Base-by-base conservation (phyloP, 768 basidiomycete species). In the Lentinula lateritia region DNA sequence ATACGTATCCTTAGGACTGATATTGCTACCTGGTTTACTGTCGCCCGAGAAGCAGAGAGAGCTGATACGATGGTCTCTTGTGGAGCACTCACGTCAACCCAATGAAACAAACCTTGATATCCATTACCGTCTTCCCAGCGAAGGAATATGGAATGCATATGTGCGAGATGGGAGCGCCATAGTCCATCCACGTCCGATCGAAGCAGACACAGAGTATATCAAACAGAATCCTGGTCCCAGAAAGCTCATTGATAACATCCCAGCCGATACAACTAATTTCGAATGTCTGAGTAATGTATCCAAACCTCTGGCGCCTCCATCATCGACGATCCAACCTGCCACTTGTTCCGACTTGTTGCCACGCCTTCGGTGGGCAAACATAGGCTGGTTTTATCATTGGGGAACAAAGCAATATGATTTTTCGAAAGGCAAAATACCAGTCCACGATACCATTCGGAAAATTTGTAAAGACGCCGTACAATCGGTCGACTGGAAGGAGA, bases 341-440 rank as follows among this genome's bases (percentile, higher is more conserved):
- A 70, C 72, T 2, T 75, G 84, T 1, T 83, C 83, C 0, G 74
- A 81, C 32, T 81, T 98, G 13, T 66, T 95, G 15, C 78, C 77
- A 5, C 95, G 92, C 70, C 71, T 99, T 52, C 83, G 96, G 52
- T 99, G 96, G 96, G 90, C 93, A 1, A 98, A 96, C 67, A 89
- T 99, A 53, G 96, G 96, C 9, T 92, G 91, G 86, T 92, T 84
- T 57, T 99, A 99, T 73, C 93, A 98, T 76, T 98, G 96, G 96
- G 91, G 92, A 2, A 91, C 86, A 34, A 99, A 98, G 68, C 88
- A 91, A 62, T 99, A 99, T 69, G 93, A 97, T 68, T 95, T 97
- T 66, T 81, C 84, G 1, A 85, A 81, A 57, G 84, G 84, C 2
- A 85, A 83, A 61, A 87, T 84, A 0, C 76, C 78, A 0, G 85